Conservation (phyloP, 768 basidiomycete species). For the Lactarius hengduanensis region DNA sequence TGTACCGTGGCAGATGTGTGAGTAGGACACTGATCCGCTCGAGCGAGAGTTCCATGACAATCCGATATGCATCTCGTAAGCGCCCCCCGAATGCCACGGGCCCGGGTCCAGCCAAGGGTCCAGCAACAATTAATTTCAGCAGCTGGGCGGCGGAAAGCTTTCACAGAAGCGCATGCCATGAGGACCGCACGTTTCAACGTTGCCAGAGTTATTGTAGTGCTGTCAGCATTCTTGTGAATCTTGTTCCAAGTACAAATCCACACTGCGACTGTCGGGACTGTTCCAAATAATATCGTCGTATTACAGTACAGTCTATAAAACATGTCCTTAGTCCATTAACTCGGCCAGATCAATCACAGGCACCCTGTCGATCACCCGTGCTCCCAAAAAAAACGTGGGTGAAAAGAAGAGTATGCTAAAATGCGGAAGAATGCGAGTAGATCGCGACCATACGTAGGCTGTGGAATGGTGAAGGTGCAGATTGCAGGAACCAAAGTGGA, state of each 20-base stretch:
- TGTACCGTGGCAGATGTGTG: slow-evolving; percentile 55
- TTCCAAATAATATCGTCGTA: slow-evolving; percentile 29
- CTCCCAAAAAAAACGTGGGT: slow-evolving; percentile 3
- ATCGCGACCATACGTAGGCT: slow-evolving; percentile 15
- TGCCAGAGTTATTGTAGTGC: not conserved
- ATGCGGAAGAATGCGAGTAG: not conserved
- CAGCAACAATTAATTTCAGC: not conserved
- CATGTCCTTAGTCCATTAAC: slow-evolving; percentile 11
- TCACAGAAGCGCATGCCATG: not conserved
- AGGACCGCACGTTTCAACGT: not conserved
- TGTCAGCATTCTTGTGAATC: not conserved
- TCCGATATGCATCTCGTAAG: no score
- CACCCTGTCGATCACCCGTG: slow-evolving; percentile 3
- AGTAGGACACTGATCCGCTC: slow-evolving; percentile 57
- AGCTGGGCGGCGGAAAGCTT: not conserved
- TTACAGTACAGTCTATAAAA: slow-evolving; percentile 20
- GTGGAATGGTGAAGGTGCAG: slow-evolving; percentile 1
- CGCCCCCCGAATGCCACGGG: not conserved
- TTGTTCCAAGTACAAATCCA: not conserved
- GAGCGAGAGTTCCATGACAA: slow-evolving; percentile 56
- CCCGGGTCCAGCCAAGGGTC: no score
- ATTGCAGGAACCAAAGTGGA: slow-evolving; percentile 18
- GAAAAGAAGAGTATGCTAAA: slow-evolving; percentile 4
- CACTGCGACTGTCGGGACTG: not conserved
- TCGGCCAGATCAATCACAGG: slow-evolving; percentile 11